phyloP scores from a whole-genome alignment of 1,139 yeast species.

The Suzukiozyma palmioleophila region DNA sequence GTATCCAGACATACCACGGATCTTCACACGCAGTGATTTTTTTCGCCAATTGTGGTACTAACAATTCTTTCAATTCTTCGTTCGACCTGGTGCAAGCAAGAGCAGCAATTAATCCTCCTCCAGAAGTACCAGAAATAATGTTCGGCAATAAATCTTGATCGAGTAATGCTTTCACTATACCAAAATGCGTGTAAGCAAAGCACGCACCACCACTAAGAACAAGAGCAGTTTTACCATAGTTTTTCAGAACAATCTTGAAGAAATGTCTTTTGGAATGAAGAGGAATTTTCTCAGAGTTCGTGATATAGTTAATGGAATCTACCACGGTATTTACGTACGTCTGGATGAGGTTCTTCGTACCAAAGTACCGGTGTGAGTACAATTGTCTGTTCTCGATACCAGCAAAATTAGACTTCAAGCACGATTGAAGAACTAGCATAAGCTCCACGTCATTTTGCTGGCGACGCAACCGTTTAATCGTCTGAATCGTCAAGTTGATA shows the following conservation, averaged over 20 bases:
- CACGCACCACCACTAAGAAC: constrained; percentile 80
- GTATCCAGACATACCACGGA: constrained; percentile 55
- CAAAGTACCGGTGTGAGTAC: constrained; percentile 72
- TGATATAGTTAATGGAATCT: constrained; percentile 41
- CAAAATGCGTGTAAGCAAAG: constrained; percentile 75
- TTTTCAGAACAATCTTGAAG: constrained; percentile 55
- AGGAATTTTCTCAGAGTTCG: constrained; percentile 34
- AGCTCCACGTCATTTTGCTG: constrained; percentile 41
- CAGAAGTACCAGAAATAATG: constrained; percentile 75
- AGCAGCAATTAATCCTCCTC: constrained; percentile 81
- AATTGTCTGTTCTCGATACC: constrained; percentile 71
- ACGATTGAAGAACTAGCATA: constrained; percentile 56
- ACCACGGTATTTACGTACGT: constrained; percentile 53
- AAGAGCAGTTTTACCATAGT: constrained; percentile 69
- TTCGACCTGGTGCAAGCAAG: constrained; percentile 66
- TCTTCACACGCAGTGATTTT: constrained; percentile 73
- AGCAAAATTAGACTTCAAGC: constrained; percentile 70
- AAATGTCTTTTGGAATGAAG: constrained; percentile 44
- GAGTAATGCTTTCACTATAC: constrained; percentile 65
- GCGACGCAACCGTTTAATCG: constrained; percentile 35
- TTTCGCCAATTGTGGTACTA: constrained; percentile 60
- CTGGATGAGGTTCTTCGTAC: constrained; percentile 62
- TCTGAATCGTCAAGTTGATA: constrained; percentile 45
- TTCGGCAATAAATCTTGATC: constrained; percentile 65
- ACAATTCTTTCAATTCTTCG: constrained; percentile 53